A percentile compares a stretch with the other conserved stretches of the same genome.
Evolutionary conservation across 805 yeast genomes (phyloP).

Genomic region (Yueomyces sp.): DNA sequence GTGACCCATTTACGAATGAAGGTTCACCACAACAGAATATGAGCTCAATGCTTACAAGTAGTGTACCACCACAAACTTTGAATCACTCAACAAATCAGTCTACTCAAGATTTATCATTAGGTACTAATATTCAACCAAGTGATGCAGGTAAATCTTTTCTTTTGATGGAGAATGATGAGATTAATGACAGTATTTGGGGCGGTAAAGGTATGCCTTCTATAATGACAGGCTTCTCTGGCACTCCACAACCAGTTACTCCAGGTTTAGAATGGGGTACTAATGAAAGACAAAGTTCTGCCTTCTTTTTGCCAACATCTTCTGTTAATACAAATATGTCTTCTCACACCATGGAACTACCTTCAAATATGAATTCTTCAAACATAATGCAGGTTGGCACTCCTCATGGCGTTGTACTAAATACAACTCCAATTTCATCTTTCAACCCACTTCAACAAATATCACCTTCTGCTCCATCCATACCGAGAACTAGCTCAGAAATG

Average conservation of each 20-base stretch:
- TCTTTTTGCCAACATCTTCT: constrained; percentile 3
- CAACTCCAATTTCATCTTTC: neutral
- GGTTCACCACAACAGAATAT: neutral
- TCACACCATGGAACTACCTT: neutral
- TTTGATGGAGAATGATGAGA: constrained; percentile 27
- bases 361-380: neutral
- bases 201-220: constrained; percentile 20
- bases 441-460: neutral
- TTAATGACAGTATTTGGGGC: constrained; percentile 25
- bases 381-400: neutral
- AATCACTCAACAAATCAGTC: neutral
- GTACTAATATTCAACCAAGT: constrained; percentile 11
- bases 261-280: constrained; percentile 19
- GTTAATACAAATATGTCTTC: neutral
- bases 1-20: constrained; percentile 43
- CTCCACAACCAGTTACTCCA: constrained; percentile 21
- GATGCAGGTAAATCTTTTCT: constrained; percentile 30
- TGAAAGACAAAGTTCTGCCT: constrained; percentile 5
- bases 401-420: neutral
- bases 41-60: neutral
- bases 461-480: neutral
- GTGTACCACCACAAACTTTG: neutral
- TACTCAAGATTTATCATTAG: neutral
- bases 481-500: neutral
- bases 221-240: constrained; percentile 15